Evolutionary conservation across 83 land plant species (phyloP), one percentile per base, ranked within the genome.

Genomic region (Isoetes engelmannii): DNA sequence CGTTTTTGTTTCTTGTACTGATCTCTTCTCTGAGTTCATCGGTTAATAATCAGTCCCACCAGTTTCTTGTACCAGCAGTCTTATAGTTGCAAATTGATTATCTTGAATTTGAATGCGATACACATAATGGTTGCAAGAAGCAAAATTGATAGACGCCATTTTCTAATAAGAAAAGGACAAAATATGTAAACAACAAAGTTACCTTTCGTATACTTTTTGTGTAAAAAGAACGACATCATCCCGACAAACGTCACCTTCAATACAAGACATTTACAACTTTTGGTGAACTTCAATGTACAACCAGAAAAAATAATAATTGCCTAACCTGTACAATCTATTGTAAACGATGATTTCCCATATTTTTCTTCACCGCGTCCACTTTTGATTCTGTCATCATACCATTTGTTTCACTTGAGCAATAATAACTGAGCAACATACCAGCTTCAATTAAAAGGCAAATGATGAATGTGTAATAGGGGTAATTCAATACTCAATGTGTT

Each of bases 201-300:
- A 91, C 97, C 66, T 79, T 12, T 86, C 83, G 80, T 88, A 86
- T 37, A 88, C 89, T 6, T 75, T 86, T 67, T 91, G 97, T 55
- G 79, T 82, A 81, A 91, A 91, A 82, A 88, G 71, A 46, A 91
- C 89, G 37, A 84, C 77, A 72, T 91, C 97, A 13, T 90, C 97
- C 13, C 73, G 77, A 69, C 89, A 86, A 4, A 89, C 97, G 78
- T 91, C 93, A 60, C 97, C 97, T 88, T 59, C 19, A 57, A 42
- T 5, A 45, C 83, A 46, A 56, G 47, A 65, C 45, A n/a, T 15
- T 45, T 50, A 19, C 43, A 45, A 57, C 7, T 12, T 21, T 19
- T 48, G 6, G 69, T 17, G 59, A 7, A 47, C 7, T 48, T 50
- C 6, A 64, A 1, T 54, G 28, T 44, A 44, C 43, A 69, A 57